Conservation (phyloP, 2,329 filamentous ascomycete species). For the Periconia macrospinosa region DNA sequence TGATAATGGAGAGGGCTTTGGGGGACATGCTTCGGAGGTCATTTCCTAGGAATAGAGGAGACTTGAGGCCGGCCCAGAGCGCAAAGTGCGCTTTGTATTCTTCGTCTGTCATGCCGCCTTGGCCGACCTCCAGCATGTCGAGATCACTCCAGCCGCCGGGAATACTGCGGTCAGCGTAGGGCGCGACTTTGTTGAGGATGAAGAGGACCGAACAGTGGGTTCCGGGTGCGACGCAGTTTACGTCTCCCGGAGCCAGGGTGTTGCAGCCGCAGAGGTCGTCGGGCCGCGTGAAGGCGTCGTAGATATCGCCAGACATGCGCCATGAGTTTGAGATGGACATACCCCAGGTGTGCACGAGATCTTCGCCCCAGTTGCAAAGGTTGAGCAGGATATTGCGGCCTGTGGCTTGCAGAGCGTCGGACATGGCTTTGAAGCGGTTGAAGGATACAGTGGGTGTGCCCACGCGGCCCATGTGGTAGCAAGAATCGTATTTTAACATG, state of each 20-base stretch:
- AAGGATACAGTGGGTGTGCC: conserved; percentile 29
- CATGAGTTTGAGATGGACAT: conserved; percentile 39
- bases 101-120: conserved; percentile 31
- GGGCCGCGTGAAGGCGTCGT: conserved; percentile 32
- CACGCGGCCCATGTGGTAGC: conserved; percentile 33
- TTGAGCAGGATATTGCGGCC: conserved; percentile 28
- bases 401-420: conserved; percentile 24
- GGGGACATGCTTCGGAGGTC: conserved; percentile 41
- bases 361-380: conserved; percentile 36
- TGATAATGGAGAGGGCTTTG: conserved; percentile 49
- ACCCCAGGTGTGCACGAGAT: conserved; percentile 33
- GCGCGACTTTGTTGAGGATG: conserved; percentile 32
- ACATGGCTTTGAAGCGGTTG: conserved; percentile 31
- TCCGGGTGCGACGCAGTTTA: conserved; percentile 33
- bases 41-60: conserved; percentile 51
- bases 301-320: conserved; percentile 35
- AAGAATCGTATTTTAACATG: conserved; percentile 43
- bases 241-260: conserved; percentile 31
- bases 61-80: conserved; percentile 52
- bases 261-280: conserved; percentile 31
- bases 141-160: conserved; percentile 34
- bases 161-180: conserved; percentile 29
- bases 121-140: conserved; percentile 34
- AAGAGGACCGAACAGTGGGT: conserved; percentile 32
- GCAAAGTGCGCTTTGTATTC: conserved; percentile 46